Evolutionary conservation across 805 yeast genomes (phyloP), one percentile per base, ranked within the genome.

Genomic region (Metschnikowia dekortorum): DNA sequence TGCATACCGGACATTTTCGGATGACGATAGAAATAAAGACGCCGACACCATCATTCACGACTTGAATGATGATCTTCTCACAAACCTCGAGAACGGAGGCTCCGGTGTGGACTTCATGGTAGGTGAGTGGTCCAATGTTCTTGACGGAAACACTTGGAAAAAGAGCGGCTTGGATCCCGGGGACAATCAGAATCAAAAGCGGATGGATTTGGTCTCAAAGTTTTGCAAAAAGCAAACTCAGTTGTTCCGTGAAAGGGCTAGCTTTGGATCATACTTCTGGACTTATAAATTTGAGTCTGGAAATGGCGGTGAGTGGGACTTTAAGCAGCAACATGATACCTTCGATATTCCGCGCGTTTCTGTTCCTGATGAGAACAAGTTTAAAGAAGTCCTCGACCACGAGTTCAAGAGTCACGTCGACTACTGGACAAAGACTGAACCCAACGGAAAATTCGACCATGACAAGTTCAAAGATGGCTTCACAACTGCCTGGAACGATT

Each of bases 281-380:
- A 87, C 96, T 1, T 87, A 71, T 65, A 89, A 89, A 68, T 91
- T 91, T 62, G 81, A 85, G 63, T 75, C 82, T 50, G 97, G 97
- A 2, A 85, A 84, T 61, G 97, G 97, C 39, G 98, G 98, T 13
- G 97, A 89, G 69, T 92, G 98, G 98, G 97, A 94, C 45, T 85
- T 89, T 68, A 75, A 78, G 26, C 87, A 89, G 35, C 88, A 87
- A 90, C 71, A 77, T 18, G 82, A 84, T 22, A 58, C 60, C 6
- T 66, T 70, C 37, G 45, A 47, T 11, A 51, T 60, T 3, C 59
- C 64, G 35, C 55, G 54, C 33, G 60, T 61, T 22, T 51, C 57
- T 3, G 40, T 70, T 1, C 84, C 85, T 1, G 66, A 64, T 22
- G 66, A 73, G 18, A 61, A 67, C 6, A 69, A 68, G 9, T 71